Conservation (phyloP, 306 rosid species). For the Crotalaria pallida region DNA sequence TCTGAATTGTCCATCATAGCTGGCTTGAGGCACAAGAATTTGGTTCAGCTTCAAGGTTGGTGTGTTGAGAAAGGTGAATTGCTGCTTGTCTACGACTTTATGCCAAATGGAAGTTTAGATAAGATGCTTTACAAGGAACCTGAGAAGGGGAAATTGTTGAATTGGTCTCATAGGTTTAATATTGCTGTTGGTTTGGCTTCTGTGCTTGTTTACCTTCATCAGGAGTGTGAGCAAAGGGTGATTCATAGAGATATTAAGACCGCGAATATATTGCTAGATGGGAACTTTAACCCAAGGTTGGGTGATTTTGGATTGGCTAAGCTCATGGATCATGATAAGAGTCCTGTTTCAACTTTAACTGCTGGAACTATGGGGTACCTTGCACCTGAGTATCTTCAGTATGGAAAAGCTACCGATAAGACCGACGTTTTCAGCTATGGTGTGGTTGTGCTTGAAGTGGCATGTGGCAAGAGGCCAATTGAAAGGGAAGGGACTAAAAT, state of each 20-base stretch:
- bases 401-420: constrained; percentile 76
- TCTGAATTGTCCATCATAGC: constrained; percentile 40
- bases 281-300: constrained; percentile 47
- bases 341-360: constrained; percentile 72
- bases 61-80: constrained; percentile 72
- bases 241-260: constrained; percentile 76
- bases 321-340: constrained; percentile 84
- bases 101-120: constrained; percentile 61
- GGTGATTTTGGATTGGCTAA: constrained; percentile 87
- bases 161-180: constrained; percentile 57
- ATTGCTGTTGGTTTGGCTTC: constrained; percentile 72
- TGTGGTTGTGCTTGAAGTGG: constrained; percentile 34
- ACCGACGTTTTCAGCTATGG: constrained; percentile 60
- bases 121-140: constrained; percentile 44
- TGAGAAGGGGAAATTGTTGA: constrained; percentile 24
- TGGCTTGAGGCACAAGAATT: constrained; percentile 78
- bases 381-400: constrained; percentile 82
- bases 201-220: constrained; percentile 63
- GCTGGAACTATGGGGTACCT: constrained; percentile 86
- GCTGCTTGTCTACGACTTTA: constrained; percentile 72
- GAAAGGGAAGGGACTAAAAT: constrained; percentile 24
- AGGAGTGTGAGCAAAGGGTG: constrained; percentile 75
- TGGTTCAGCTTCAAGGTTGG: constrained; percentile 84
- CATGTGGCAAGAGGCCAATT: constrained; percentile 35
- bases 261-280: constrained; percentile 59